Conservation (phyloP, 1,284 basidiomycete genomes). For the Filobasidium uniguttulatum region DNA sequence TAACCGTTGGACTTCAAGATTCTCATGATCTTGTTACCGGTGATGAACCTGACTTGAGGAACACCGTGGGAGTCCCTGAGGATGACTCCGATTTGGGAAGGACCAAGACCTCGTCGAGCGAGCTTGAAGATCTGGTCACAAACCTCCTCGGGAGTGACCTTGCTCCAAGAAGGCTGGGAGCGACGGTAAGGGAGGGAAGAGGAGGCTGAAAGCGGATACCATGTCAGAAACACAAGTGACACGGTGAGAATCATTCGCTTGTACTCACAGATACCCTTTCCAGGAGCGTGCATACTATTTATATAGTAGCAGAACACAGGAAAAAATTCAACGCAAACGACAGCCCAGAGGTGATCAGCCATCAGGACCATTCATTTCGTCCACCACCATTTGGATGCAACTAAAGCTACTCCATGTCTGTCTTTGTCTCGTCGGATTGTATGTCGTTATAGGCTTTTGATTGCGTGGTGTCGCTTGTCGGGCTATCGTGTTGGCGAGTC, state of each 20-base stretch:
- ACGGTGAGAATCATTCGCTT: neutral
- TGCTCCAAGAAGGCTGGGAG: conserved; percentile 89
- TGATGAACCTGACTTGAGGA: conserved; percentile 88
- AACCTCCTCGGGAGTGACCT: conserved; percentile 89
- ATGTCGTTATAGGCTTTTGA: too few species aligned
- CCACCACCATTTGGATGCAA: too few species aligned
- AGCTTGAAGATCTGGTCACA: conserved; percentile 94
- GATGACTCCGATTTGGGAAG: conserved; percentile 95
- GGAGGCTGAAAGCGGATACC: conserved; percentile 48
- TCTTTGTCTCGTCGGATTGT: too few species aligned
- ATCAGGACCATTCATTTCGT: neutral
- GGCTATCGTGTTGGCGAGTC: too few species aligned
- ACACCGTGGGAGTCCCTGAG: conserved; percentile 97
- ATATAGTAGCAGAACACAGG: neutral
- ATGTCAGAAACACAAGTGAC: neutral
- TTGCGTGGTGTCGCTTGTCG: too few species aligned
- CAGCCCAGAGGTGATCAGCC: conserved; percentile 11
- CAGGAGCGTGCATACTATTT: conserved; percentile 78
- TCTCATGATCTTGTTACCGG: conserved; percentile 98
- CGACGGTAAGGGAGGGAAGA: conserved; percentile 97
- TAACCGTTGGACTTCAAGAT: conserved; percentile 90
- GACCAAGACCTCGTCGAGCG: conserved; percentile 92
- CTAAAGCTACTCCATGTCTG: too few species aligned
- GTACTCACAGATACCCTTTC: conserved; percentile 86
- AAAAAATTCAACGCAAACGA: neutral